Evolutionary conservation across 352 stramenopile genomes (phyloP), one percentile per base, ranked within the genome.

Genomic region (Blastocystis sp.): DNA sequence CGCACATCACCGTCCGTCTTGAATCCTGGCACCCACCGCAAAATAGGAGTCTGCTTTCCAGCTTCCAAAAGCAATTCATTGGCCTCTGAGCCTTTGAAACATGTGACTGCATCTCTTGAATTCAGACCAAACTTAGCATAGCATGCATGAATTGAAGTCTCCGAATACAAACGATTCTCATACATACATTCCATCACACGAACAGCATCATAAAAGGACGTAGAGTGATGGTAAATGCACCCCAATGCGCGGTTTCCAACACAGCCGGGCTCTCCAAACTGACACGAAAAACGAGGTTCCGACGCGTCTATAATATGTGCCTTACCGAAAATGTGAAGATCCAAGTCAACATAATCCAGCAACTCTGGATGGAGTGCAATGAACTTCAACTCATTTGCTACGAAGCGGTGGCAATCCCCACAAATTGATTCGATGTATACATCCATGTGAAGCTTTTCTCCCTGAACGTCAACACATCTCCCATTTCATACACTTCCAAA

Each of bases 361-460:
- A 80, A 54, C 27, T 80, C 69, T 16, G 69, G 69, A 63, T 80
- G 69, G 59, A 80, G 42, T 19, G 69, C 69, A 21, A 80, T 43
- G 21, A 43, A 80, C 69, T 80, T 80, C 27, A 80, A 24, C 14
- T 80, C 69, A 42, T 80, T 80, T 6, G 69, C 69, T 11, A 80
- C 51, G 32, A 80, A 80, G 14, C 69, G 69, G 21, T 80, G 69
- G 51, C 69, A 80, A 35, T 80, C 69, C 14, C 49, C 69, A 39
- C 69, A 80, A 16, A 80, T 11, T 11, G 69, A 80, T 63, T 80
- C 69, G 35, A 80, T 80, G 21, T 80, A 80, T 39, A 80, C 69
- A 80, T 80, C 51, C 24, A 80, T 39, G 16, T 27, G 24, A n/a
- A 54, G 27, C 65, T 77, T 77, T 52, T 42, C 37, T 29, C n/a